Conservation (phyloP, 257 asterid genomes). For the Cordia subcordata region DNA sequence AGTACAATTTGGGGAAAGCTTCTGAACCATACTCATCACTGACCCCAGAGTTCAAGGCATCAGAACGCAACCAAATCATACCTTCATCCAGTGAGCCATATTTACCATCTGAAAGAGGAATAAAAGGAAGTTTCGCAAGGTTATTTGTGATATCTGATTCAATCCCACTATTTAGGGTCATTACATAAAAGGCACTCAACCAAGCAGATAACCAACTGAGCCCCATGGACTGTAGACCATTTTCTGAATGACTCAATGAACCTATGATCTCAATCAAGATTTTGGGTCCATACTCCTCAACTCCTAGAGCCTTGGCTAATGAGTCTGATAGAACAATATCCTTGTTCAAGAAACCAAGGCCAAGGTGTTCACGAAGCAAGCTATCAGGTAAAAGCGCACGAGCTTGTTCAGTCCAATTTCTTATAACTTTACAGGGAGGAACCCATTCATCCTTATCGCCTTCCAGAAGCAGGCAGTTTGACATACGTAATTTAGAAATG, state of each 20-base stretch:
- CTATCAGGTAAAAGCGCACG: constrained; percentile 63
- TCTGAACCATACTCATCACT: constrained; percentile 44
- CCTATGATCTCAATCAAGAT: constrained; percentile 48
- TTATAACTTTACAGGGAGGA: constrained; percentile 83
- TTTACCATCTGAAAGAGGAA: constrained; percentile 83
- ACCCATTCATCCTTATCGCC: constrained; percentile 61
- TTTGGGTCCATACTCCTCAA: constrained; percentile 86
- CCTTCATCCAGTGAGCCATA: constrained; percentile 64
- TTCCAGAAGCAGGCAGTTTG: constrained; percentile 76
- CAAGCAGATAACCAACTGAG: constrained; percentile 71
- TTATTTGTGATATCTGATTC: constrained; percentile 47
- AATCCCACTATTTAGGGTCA: constrained; percentile 31
- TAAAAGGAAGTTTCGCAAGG: constrained; percentile 62
- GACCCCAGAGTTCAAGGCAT: constrained; percentile 31
- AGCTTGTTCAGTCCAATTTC: constrained; percentile 80
- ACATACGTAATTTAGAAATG: constrained; percentile 70
- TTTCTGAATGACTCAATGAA: constrained; percentile 51
- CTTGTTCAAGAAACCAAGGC: constrained; percentile 75
- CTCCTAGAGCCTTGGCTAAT: constrained; percentile 76
- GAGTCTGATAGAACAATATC: constrained; percentile 78
- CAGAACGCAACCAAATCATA: constrained; percentile 73
- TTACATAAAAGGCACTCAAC: constrained; percentile 56
- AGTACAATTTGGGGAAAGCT: constrained; percentile 65
- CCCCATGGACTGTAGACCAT: constrained; percentile 68
- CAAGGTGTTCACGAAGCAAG: constrained; percentile 75